Evolutionary conservation across 371 early-diverging fungal species (phyloP).

Genomic region (Phascolomyces articulosus): DNA sequence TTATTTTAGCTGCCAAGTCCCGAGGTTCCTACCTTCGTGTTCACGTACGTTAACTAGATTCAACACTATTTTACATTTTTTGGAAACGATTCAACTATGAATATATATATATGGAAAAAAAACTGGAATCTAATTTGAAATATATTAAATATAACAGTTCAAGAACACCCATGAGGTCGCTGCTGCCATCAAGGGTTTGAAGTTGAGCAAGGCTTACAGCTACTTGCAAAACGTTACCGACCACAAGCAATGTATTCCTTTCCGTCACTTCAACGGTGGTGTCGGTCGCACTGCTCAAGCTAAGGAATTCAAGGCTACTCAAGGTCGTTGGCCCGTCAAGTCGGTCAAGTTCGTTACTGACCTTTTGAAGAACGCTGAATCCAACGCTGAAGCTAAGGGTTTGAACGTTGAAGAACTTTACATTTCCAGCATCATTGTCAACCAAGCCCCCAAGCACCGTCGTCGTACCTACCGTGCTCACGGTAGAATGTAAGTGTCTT

Average conservation of each 20-base stretch:
- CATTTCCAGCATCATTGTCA: constrained; percentile 96
- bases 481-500: constrained; percentile 73
- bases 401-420: constrained; percentile 86
- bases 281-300: constrained; percentile 98
- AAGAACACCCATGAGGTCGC: constrained; percentile 99
- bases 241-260: constrained; percentile 97
- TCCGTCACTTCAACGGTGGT: constrained; percentile 96
- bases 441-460: constrained; percentile 98
- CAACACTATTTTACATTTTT: neutral
- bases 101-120: constrained; percentile 19
- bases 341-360: constrained; percentile 88
- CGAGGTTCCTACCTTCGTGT: constrained; percentile 97
- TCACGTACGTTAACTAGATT: constrained; percentile 60
- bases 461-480: constrained; percentile 99
- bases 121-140: neutral
- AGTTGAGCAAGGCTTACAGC: constrained; percentile 90
- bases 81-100: too few relatives aligned
- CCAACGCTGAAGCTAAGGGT: constrained; percentile 96
- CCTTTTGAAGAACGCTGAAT: constrained; percentile 95
- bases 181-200: constrained; percentile 93
- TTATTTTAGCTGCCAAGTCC: constrained; percentile 83
- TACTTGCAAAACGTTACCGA: constrained; percentile 95
- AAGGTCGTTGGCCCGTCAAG: constrained; percentile 99
- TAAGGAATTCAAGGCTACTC: constrained; percentile 88
- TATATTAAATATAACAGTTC: constrained; percentile 43